Percentiles rank a stretch among this genome's conserved stretches.
Conservation (phyloP, 257 asterid genomes). For the Solanum habrochaites region DNA sequence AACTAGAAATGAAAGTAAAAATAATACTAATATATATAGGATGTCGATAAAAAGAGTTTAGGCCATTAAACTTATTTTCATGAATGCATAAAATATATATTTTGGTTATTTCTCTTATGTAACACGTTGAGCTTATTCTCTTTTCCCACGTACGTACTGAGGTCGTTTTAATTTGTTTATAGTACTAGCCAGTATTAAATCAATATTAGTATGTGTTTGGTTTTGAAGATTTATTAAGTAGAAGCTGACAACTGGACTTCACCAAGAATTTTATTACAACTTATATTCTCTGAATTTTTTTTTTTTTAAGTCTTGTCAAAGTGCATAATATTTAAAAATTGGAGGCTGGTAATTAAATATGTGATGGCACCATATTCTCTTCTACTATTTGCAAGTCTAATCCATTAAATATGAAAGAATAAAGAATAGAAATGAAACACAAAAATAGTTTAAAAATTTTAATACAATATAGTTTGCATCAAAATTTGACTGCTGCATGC, state of each 20-base stretch:
- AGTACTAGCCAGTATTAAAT: not conserved
- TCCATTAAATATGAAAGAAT: not conserved
- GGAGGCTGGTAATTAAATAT: not conserved
- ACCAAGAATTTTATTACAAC: not conserved
- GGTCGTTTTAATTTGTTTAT: not conserved
- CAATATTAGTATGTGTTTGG: not conserved
- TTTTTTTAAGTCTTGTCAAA: not conserved
- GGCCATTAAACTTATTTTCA: not conserved
- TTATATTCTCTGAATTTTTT: not conserved
- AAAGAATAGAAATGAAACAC: not conserved
- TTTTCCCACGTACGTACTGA: not conserved
- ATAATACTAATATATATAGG: no score
- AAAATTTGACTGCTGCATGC: not conserved
- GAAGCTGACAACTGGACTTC: not conserved
- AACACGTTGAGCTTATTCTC: no score
- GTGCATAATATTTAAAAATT: not conserved
- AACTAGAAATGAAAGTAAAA: no score
- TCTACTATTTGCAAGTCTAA: not conserved
- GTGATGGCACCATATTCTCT: not conserved
- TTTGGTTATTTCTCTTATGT: not conserved
- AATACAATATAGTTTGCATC: not conserved
- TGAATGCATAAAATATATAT: not conserved
- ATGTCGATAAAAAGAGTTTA: not conserved
- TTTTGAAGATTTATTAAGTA: not conserved
- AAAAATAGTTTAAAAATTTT: not conserved